Evolutionary conservation across 2,329 filamentous ascomycete species (phyloP).

Genomic region (Microdochium trichocladiopsis): DNA sequence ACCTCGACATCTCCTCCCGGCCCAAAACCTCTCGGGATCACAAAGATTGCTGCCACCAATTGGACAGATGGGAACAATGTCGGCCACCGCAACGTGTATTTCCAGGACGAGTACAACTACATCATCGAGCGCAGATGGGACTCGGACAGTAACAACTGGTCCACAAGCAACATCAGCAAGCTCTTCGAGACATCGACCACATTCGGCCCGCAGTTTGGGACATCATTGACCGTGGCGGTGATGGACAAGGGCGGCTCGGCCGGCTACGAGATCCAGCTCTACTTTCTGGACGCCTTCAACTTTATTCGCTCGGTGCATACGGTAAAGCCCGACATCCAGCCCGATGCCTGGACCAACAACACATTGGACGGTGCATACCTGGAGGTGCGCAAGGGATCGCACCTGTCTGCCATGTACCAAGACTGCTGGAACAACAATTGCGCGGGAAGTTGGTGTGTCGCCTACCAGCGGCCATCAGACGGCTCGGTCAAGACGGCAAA

Average conservation of each 20-base stretch:
- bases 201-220: conserved; percentile 11
- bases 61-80: conserved; percentile 10
- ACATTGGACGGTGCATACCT: conserved; percentile 7
- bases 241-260: conserved; percentile 4
- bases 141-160: conserved; percentile 12
- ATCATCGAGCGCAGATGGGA: conserved; percentile 13
- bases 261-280: conserved; percentile 11
- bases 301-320: conserved; percentile 10
- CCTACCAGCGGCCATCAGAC: conserved; percentile 14
- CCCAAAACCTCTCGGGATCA: conserved; percentile 6
- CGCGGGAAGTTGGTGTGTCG: conserved; percentile 11
- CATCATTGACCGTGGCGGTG: conserved; percentile 14
- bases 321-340: conserved; percentile 7
- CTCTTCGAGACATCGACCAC: conserved; percentile 10
- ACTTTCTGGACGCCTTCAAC: conserved; percentile 11
- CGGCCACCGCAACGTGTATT: conserved; percentile 11
- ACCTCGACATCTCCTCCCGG: conserved; percentile 1
- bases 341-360: conserved; percentile 12
- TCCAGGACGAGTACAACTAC: conserved; percentile 12
- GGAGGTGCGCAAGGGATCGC: conserved; percentile 11
- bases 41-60: conserved; percentile 12
- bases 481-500: conserved; percentile 15
- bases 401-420: conserved; percentile 15
- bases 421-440: conserved; percentile 7
- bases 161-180: conserved; percentile 15